Base-by-base conservation (phyloP, 2,329 filamentous ascomycete species). In the Aspergillus brasiliensis region DNA sequence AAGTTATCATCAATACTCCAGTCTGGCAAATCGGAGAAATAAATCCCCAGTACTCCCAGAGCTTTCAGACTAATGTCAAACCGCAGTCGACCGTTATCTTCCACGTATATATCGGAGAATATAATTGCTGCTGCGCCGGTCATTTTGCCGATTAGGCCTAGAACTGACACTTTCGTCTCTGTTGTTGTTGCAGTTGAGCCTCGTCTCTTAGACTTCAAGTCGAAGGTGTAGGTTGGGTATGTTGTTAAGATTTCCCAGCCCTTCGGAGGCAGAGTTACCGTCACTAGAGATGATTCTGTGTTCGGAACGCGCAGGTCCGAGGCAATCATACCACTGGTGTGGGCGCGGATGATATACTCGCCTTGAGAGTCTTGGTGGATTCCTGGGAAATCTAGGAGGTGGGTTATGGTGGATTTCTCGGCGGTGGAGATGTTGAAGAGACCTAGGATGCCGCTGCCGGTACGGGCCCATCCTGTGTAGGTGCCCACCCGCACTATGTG, bases 71-170 rank as follows among this genome's bases (percentile, higher is more conserved):
- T 85, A 1, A 89, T 85, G 67, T 87, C 86, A 11, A 96, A 77
- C 7, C 86, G 76, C 19, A 95, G 77, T 15, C 86, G 71, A 10
- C 87, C 86, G 58, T 86, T 88, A 7, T 82, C 79, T 37, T 83
- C 77, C 66, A 88, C 72, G 34, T 83, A 83, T 47, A 88, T 83
- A 27, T 84, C 81, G n/a, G 81, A 88, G 38, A 81, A 82, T 1
- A 89, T 79, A 7, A 97, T 83, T 0, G 92, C 92, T 1, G 91
- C 92, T 0, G 89, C 87, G 0, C 92, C 94, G 0, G 92, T 92
- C 91, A 98, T 96, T 75, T 97, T 97, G 2, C 85, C 90, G 3
- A 96, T 65, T 2, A 98, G 80, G 0, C 94, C 94, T 0, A 98
- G 75, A 17, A 89, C 87, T 0, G 91, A 87, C 1, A 93, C 80